phyloP scores from a whole-genome alignment of 1,139 yeast genomes.

The Kurtzmaniella quercitrusa region DNA sequence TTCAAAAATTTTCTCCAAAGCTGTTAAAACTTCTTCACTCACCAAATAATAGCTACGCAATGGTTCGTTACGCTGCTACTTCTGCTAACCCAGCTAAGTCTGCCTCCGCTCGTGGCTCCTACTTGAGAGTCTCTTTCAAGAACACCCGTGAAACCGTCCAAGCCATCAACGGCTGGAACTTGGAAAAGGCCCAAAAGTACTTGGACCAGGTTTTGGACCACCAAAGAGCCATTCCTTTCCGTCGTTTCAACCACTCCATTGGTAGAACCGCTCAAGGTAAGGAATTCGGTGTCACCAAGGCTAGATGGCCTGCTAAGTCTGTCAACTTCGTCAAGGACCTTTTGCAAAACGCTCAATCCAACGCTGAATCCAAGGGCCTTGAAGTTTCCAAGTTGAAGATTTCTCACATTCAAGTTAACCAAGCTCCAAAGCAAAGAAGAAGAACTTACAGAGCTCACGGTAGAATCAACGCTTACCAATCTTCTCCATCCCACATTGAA shows the following conservation, averaged over 20 bases:
- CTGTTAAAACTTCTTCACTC: constrained; percentile 3
- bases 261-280: constrained; percentile 99
- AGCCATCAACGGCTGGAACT: constrained; percentile 97
- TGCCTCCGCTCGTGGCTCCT: constrained; percentile 99
- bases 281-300: constrained; percentile 99
- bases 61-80: constrained; percentile 93
- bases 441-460: constrained; percentile 99
- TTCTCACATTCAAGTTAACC: constrained; percentile 99
- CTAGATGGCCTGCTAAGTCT: constrained; percentile 99
- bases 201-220: constrained; percentile 95
- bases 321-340: constrained; percentile 94
- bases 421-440: constrained; percentile 99
- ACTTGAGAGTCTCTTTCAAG: constrained; percentile 99
- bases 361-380: constrained; percentile 99
- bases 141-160: constrained; percentile 99
- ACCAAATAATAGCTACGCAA: constrained; percentile 15
- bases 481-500: constrained; percentile 99
- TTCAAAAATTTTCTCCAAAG: constrained; percentile 8
- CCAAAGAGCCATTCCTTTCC: constrained; percentile 99
- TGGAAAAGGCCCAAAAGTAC: constrained; percentile 94
- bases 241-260: constrained; percentile 93
- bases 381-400: constrained; percentile 90
- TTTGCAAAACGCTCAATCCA: constrained; percentile 96
- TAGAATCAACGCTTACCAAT: constrained; percentile 98
- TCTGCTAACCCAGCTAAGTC: constrained; percentile 99